These are phyloP conservation scores for Albophoma yamanashiensis DNA, from an alignment of 2,329 filamentous ascomycete species.

Conservation along the genomic window DNA sequence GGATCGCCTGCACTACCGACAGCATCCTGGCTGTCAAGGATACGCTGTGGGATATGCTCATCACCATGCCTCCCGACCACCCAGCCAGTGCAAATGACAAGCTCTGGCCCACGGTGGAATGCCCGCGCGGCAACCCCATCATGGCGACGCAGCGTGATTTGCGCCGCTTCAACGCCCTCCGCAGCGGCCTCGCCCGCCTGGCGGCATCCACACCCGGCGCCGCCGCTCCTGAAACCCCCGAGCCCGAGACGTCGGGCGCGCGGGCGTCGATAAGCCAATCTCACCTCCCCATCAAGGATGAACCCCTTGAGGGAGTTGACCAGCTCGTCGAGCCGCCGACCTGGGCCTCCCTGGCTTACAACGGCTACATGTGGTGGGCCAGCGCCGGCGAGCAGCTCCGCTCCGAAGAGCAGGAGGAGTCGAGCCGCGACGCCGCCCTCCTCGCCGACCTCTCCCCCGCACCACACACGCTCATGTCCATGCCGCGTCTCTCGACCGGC, in stretches of 20 bases:
- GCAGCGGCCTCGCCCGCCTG: conserved; percentile 47
- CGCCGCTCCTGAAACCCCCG: conserved; percentile 16
- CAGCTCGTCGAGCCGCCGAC: conserved; percentile 50
- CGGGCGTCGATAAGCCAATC: conserved; percentile 16
- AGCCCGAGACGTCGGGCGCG: conserved; percentile 13
- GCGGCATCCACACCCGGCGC: conserved; percentile 12
- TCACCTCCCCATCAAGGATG: conserved; percentile 18
- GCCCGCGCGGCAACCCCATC: conserved; percentile 50
- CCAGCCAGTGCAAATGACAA: conserved; percentile 46
- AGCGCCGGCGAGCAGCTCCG: conserved; percentile 64
- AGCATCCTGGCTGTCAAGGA: conserved; percentile 82
- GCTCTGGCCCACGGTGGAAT: conserved; percentile 68
- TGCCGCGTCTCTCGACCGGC: conserved; percentile 18
- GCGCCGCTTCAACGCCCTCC: conserved; percentile 63
- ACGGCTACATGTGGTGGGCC: conserved; percentile 84
- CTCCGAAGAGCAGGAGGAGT: conserved; percentile 49
- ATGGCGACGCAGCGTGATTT: conserved; percentile 88
- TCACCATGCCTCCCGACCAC: conserved; percentile 63
- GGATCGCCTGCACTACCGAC: conserved; percentile 94
- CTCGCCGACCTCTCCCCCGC: conserved; percentile 39
- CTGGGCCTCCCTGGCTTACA: conserved; percentile 68
- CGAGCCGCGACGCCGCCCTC: conserved; percentile 41
- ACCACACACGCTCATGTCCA: conserved; percentile 17
- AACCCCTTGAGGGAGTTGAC: conserved; percentile 39
- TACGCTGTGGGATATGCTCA: conserved; percentile 78